Evolutionary conservation across 2,329 filamentous ascomycete genomes (phyloP).

Genomic region (Herpomyces periplanetae): DNA sequence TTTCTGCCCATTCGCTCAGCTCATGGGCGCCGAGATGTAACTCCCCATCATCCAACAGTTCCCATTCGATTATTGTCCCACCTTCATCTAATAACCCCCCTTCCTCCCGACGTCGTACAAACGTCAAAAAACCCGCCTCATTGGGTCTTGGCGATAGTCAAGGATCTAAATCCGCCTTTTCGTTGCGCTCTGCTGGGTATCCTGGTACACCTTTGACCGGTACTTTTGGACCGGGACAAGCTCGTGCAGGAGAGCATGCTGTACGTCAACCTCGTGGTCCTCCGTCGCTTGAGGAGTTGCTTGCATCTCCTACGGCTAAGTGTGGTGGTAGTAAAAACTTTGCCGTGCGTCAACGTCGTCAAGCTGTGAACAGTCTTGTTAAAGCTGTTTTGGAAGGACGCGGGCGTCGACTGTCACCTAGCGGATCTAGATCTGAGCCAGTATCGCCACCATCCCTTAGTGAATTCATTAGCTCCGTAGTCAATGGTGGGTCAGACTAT

Average conservation of each 20-base stretch:
- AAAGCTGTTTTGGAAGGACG: constrained; percentile 59
- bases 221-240: constrained; percentile 67
- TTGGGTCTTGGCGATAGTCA: constrained; percentile 7
- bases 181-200: constrained; percentile 17
- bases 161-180: constrained; percentile 28
- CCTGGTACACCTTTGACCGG: constrained; percentile 43
- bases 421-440: too few relatives aligned
- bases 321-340: constrained; percentile 94
- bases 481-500: too few relatives aligned
- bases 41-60: constrained; percentile 47
- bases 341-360: constrained; percentile 55
- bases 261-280: constrained; percentile 69
- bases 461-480: too few relatives aligned
- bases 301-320: constrained; percentile 56
- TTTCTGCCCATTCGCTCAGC: constrained; percentile 14
- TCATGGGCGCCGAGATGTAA: constrained; percentile 24
- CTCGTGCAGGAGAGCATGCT: constrained; percentile 70
- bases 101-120: constrained; percentile 22
- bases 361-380: constrained; percentile 62
- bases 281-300: constrained; percentile 59
- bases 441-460: too few relatives aligned
- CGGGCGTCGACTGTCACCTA: constrained; percentile 21
- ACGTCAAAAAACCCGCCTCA: constrained; percentile 14
- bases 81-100: constrained; percentile 47
- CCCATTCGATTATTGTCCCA: constrained; percentile 74